Conservation (phyloP, 2,329 filamentous ascomycete species). For the Coleophoma eucalyptorum region DNA sequence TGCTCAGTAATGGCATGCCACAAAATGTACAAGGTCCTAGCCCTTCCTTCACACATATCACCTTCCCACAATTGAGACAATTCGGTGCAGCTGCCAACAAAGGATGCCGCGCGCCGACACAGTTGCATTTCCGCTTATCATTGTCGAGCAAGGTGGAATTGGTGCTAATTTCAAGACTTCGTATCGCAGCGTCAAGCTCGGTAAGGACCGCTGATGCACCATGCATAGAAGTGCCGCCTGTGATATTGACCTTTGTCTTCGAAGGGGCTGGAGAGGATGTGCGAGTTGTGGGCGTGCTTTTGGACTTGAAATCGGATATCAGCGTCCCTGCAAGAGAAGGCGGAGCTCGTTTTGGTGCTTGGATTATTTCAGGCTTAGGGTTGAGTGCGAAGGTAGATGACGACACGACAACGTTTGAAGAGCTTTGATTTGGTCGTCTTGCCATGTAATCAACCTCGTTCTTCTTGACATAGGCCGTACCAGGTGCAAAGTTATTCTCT, state of each 20-base stretch:
- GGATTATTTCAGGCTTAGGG: conserved; percentile 47
- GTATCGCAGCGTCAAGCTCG: conserved; percentile 77
- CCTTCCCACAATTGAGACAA: conserved; percentile 88
- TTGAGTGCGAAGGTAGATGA: conserved; percentile 30
- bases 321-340: conserved; percentile 70
- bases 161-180: conserved; percentile 84
- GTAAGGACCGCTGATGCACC: conserved; percentile 71
- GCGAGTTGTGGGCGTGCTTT: conserved; percentile 46
- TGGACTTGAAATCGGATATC: conserved; percentile 71
- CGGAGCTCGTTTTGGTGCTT: conserved; percentile 34
- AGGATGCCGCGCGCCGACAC: conserved; percentile 83
- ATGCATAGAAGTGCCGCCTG: conserved; percentile 78
- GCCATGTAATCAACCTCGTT: conserved; percentile 69
- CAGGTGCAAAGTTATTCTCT: conserved; percentile 56
- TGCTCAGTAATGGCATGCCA: conserved; percentile 65
- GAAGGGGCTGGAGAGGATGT: conserved; percentile 41
- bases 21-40: conserved; percentile 94
- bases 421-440: conserved; percentile 34
- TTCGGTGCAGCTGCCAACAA: conserved; percentile 90
- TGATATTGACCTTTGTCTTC: conserved; percentile 63
- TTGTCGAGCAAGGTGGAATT: conserved; percentile 69
- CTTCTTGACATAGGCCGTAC: conserved; percentile 72
- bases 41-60: conserved; percentile 91
- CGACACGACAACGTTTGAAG: conserved; percentile 28
- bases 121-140: conserved; percentile 71